These are phyloP conservation scores for Hapsidospora chrysogenum DNA, from an alignment of 495 filamentous ascomycete species.

Conservation along the genomic window DNA sequence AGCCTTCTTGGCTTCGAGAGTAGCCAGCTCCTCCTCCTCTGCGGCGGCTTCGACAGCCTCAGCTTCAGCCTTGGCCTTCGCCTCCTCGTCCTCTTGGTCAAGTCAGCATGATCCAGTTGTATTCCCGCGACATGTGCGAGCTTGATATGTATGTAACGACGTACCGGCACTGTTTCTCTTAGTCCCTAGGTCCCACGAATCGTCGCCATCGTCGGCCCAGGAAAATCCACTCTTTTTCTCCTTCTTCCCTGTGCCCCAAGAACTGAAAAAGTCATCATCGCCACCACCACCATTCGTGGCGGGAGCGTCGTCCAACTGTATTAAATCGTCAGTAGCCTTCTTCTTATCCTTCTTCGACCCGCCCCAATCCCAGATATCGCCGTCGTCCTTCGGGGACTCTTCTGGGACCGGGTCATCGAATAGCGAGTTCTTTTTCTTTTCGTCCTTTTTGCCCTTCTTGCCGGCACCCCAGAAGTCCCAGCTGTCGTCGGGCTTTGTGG, in stretches of 20 bases:
- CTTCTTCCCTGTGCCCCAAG: conserved; percentile 16
- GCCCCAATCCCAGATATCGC: conserved; percentile 14
- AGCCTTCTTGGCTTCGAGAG: not conserved
- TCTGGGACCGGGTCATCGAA: conserved; percentile 2
- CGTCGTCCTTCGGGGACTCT: conserved; percentile 4
- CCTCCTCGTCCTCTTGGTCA: conserved; percentile 27
- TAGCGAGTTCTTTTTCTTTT: conserved; percentile 2
- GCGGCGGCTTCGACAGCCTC: conserved; percentile 17
- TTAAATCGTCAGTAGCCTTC: conserved; percentile 14
- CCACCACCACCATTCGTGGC: conserved; percentile 1
- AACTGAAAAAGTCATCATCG: conserved; percentile 19
- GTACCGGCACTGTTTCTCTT: not conserved
- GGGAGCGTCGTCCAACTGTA: conserved; percentile 11
- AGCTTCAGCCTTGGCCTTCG: conserved; percentile 21
- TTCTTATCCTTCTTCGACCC: conserved; percentile 15
- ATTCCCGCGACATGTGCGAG: conserved; percentile 2
- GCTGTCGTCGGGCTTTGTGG: conserved; percentile 4
- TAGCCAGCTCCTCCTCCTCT: conserved; percentile 1
- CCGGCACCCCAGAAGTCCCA: conserved; percentile 1
- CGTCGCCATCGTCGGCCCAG: conserved; percentile 15
- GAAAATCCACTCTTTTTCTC: conserved; percentile 25
- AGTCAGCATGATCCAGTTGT: conserved; percentile 8
- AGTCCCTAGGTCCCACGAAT: conserved; percentile 7
- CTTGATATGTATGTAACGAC: too few species aligned
- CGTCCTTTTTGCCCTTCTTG: conserved; percentile 5